Percentiles rank a stretch among this genome's conserved stretches.
These are phyloP conservation scores for Curvularia spicifera DNA, from an alignment of 2,329 filamentous ascomycete genomes.

Conservation along the genomic window DNA sequence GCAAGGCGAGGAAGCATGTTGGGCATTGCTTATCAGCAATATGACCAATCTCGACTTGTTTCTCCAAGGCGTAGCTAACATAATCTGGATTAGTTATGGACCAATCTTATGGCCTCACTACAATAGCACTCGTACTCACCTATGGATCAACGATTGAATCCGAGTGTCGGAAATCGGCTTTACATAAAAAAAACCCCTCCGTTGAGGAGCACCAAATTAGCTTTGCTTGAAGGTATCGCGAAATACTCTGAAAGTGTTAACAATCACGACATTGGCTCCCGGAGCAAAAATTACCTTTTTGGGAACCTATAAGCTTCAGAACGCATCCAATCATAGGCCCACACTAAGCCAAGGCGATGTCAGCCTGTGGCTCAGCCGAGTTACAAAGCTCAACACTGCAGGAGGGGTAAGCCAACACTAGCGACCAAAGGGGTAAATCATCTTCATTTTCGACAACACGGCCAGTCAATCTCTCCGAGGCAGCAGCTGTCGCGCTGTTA, in stretches of 20 bases:
- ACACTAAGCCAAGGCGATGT: background rate
- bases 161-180: background rate
- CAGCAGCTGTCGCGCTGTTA: too few relatives aligned
- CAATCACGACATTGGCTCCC: too few relatives aligned
- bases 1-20: background rate
- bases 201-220: background rate
- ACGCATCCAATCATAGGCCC: background rate
- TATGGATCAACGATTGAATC: background rate
- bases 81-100: too few relatives aligned
- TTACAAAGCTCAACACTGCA: background rate
- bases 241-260: background rate
- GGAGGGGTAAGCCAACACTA: background rate
- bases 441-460: background rate
- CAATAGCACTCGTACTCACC: background rate
- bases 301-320: background rate
- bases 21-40: background rate
- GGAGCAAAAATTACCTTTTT: slow-evolving; percentile 2
- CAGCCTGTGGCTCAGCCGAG: background rate
- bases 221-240: background rate
- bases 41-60: background rate
- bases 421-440: background rate
- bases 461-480: background rate
- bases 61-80: background rate
- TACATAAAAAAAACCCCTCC: background rate
- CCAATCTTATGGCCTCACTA: background rate